phyloP scores from a whole-genome alignment of 495 filamentous ascomycete genomes.

The Neurospora sp. region DNA sequence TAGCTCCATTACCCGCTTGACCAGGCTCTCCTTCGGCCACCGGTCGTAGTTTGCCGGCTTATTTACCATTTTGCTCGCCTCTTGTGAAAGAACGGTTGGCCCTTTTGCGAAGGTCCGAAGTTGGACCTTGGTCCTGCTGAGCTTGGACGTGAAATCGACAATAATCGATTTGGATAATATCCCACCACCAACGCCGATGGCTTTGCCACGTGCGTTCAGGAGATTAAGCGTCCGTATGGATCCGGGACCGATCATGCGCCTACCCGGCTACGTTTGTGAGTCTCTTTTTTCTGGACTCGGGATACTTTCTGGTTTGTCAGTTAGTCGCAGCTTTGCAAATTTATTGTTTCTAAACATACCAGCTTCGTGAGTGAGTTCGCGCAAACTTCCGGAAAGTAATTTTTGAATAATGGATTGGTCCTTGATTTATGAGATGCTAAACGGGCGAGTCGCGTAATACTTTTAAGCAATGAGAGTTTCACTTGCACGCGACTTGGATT shows the following conservation, averaged over 20 bases:
- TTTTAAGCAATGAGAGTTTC: not conserved
- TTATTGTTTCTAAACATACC: not conserved
- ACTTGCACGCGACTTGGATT: not conserved
- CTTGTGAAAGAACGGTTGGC: not conserved
- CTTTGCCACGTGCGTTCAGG: not conserved
- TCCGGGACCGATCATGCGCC: too few relatives aligned
- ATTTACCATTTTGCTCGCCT: constrained; percentile 16
- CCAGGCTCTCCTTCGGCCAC: constrained; percentile 57
- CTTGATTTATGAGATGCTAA: not conserved
- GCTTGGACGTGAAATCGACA: not conserved
- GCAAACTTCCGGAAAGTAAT: not conserved
- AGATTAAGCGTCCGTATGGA: not conserved
- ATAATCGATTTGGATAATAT: not conserved
- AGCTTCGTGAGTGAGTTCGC: not conserved
- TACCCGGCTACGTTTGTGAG: too few relatives aligned
- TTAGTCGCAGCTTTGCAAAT: not conserved
- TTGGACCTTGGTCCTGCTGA: not conserved
- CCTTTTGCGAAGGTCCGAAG: not conserved
- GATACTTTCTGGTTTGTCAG: not conserved
- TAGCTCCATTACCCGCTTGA: constrained; percentile 53
- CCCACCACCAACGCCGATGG: not conserved
- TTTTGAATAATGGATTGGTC: not conserved
- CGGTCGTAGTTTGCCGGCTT: constrained; percentile 22
- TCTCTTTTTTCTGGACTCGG: too few relatives aligned
- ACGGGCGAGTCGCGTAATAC: not conserved